Evolutionary conservation across 768 basidiomycete genomes (phyloP), one percentile per base, ranked within the genome.

Genomic region (Collybia sordida): DNA sequence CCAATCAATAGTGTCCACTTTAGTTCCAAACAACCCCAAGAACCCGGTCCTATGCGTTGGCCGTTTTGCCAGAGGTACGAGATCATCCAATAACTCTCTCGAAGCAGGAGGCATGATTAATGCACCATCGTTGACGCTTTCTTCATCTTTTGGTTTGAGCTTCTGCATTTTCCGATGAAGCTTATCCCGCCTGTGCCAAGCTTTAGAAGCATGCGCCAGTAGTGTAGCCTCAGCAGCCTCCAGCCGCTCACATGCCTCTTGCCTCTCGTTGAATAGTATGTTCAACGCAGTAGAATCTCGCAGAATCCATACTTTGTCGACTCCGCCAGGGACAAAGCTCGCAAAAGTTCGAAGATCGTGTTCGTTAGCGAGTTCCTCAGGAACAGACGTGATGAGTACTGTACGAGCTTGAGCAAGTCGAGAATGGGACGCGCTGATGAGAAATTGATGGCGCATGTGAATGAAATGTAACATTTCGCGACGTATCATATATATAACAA

Each of bases 1-100:
- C 78, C 79, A 83, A 9, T 83, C 72, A 45, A 87, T 79, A 12
- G 83, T 82, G 64, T 89, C 85, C 12, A 87, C 83, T 60, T 85
- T 85, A 25, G 68, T 52, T 21, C 86, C 86, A 17, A 78, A 59
- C 31, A 82, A 53, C 0, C 80, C 79, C 41, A 82, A 62, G 21
- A 75, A 66, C 4, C 75, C 75, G 47, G 70, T 74, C 50, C 78
- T 66, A 55, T 80, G 80, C n/a, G 61, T 74, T 2, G 86, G 86
- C 8, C 85, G 68, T 44, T 73, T 65, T 12, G 65, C 63, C 3
- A 60, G 51, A 0, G 84, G 77, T 3, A 85, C 82, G 15, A 84
- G 75, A 35, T 79, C 76, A 46, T 81, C 72, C 19, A 83, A 64
- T 17, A 78, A 59, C 36, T 71, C 66, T 9, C 51, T 56, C 17